These are phyloP conservation scores for Pythium scleroteichum DNA, from an alignment of 352 stramenopile species.

Conservation along the genomic window DNA sequence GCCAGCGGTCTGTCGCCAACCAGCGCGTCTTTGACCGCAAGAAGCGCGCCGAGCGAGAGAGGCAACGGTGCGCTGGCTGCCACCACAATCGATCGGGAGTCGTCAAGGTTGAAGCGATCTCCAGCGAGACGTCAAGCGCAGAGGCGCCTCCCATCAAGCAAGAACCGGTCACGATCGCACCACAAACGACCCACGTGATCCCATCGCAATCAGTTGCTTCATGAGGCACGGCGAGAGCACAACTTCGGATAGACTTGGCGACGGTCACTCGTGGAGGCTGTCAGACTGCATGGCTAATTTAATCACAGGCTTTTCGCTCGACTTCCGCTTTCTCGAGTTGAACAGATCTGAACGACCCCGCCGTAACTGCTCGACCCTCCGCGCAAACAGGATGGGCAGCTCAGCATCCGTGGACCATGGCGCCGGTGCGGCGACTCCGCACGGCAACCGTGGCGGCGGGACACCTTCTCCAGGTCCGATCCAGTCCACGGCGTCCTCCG, in stretches of 20 bases:
- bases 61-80: background rate
- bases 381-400: conserved; percentile 4
- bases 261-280: too few relatives aligned
- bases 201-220: too few relatives aligned
- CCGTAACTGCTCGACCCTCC: too few relatives aligned
- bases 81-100: background rate
- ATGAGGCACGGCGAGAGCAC: too few relatives aligned
- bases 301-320: too few relatives aligned
- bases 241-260: too few relatives aligned
- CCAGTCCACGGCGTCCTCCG: background rate
- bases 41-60: conserved; percentile 11
- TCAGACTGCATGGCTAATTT: too few relatives aligned
- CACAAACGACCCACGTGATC: too few relatives aligned
- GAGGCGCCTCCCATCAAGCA: too few relatives aligned
- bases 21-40: conserved; percentile 39
- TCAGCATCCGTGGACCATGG: conserved; percentile 10
- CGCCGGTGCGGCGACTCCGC: background rate
- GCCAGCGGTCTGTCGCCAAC: conserved; percentile 54
- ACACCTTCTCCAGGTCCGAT: background rate
- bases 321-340: too few relatives aligned
- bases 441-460: background rate
- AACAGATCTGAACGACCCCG: conserved; percentile 1
- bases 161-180: too few relatives aligned
- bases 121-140: too few relatives aligned
- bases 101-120: background rate